A percentile compares a stretch with the other conserved stretches of the same genome.
These are phyloP conservation scores for Leishmania aethiopica DNA, from an alignment of 208 protist genomes.

Conservation along the genomic window DNA sequence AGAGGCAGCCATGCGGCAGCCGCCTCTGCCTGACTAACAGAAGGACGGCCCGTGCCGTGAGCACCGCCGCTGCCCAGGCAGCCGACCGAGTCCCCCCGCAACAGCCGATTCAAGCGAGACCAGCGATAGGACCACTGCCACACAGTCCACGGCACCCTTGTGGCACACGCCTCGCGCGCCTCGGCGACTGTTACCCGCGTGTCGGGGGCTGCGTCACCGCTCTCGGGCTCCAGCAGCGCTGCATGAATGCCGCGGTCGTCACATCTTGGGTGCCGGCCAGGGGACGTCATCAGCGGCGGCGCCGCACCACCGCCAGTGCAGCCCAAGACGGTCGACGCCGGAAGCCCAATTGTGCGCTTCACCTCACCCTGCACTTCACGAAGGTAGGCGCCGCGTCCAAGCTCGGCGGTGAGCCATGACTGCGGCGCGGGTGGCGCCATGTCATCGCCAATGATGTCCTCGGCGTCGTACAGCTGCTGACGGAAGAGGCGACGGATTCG, in stretches of 20 bases:
- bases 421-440: constrained; percentile 8
- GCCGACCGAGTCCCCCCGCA: not conserved
- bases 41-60: not conserved
- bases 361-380: constrained; percentile 56
- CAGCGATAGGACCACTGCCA: constrained; percentile 90
- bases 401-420: constrained; percentile 25
- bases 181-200: constrained; percentile 45
- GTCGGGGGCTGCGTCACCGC: constrained; percentile 17
- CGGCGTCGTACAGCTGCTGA: constrained; percentile 86
- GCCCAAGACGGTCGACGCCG: constrained; percentile 16
- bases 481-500: constrained; percentile 62
- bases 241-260: not conserved
- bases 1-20: constrained; percentile 28
- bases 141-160: constrained; percentile 76
- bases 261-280: not conserved
- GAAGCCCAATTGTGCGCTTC: constrained; percentile 49
- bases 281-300: constrained; percentile 9
- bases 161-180: constrained; percentile 54
- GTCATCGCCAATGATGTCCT: constrained; percentile 76
- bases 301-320: not conserved
- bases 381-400: constrained; percentile 38
- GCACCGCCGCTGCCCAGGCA: not conserved
- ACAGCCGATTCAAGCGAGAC: constrained; percentile 33
- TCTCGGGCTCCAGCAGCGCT: constrained; percentile 13
- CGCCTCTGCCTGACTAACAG: constrained; percentile 9